Evolutionary conservation across 2,329 filamentous ascomycete species (phyloP), one percentile per base, ranked within the genome.

Genomic region (Thermoascus crustaceus): DNA sequence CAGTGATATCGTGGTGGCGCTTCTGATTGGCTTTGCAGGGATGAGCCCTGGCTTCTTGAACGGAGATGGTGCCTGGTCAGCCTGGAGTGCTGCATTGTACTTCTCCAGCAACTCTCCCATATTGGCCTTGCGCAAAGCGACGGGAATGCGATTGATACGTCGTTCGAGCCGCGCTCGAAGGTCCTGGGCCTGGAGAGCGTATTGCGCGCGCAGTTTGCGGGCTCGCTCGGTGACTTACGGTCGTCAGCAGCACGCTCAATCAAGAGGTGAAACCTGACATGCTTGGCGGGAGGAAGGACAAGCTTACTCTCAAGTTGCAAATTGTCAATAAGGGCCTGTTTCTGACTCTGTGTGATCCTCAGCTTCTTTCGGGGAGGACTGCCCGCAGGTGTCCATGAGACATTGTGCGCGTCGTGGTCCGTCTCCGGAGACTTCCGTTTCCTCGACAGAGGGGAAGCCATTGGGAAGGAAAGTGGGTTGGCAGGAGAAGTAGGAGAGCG

Each of bases 121-220:
- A 38, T 77, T 93, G 42, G 78, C 72, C 53, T 82, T 84, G 40
- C 89, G 80, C 44, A 94, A 66, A 10, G 80, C 73, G 49, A 78
- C 75, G 5, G 91, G 91, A 34, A 96, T 91, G 35, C 91, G 80
- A 57, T 95, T 94, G 58, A 96, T 75, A 63, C 91, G 84, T 65
- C 94, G 83, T 61, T 95, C 88, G 34, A 98, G 81, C 42, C 89
- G 81, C 41, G 86, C 80, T 42, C 83, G 77, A 24, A 96, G 73
- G 43, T 84, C 84, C 58, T 89, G 83, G 14, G 87, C 84, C 61
- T 94, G 88, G 7, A 93, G 73, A 40, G 82, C 81, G 66, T 93
- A 94, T 58, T 94, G 87, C 5, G 88, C 82, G 50, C 88, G 78
- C 42, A 96, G 71, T 60, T 89, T 87, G 49, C 89, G 78, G 42